These are phyloP conservation scores for Ascochyta rabiei DNA, from an alignment of 2,329 filamentous ascomycete genomes.

Conservation along the genomic window DNA sequence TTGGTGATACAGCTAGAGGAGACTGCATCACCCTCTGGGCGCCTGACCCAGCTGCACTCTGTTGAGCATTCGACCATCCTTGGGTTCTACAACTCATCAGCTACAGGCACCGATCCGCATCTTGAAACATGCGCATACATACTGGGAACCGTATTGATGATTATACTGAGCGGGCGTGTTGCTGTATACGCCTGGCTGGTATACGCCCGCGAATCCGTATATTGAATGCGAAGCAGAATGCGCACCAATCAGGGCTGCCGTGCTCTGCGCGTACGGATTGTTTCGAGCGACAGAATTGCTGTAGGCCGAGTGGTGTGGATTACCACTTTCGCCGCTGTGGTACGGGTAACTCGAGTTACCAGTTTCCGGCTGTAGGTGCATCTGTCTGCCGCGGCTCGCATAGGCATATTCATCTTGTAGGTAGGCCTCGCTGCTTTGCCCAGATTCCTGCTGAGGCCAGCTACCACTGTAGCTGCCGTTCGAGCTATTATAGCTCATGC, in stretches of 20 bases:
- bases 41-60: not conserved
- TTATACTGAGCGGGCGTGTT: not conserved
- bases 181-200: not conserved
- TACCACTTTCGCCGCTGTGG: not conserved
- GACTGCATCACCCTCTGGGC: not conserved
- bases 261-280: not conserved
- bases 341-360: not conserved
- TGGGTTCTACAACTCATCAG: not conserved
- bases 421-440: not conserved
- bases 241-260: not conserved
- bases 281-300: not conserved
- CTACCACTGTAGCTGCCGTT: not conserved
- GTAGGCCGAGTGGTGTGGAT: not conserved
- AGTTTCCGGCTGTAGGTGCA: not conserved
- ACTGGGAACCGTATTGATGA: slow-evolving; percentile 1
- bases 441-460: slow-evolving; percentile 6
- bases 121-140: not conserved
- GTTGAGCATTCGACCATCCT: not conserved
- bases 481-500: slow-evolving; percentile 3
- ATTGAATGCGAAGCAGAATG: not conserved
- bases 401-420: not conserved
- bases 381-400: not conserved
- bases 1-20: not conserved
- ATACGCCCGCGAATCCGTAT: not conserved
- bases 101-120: not conserved